Conservation (phyloP, 352 stramenopile genomes). For the Pythium aquatile region DNA sequence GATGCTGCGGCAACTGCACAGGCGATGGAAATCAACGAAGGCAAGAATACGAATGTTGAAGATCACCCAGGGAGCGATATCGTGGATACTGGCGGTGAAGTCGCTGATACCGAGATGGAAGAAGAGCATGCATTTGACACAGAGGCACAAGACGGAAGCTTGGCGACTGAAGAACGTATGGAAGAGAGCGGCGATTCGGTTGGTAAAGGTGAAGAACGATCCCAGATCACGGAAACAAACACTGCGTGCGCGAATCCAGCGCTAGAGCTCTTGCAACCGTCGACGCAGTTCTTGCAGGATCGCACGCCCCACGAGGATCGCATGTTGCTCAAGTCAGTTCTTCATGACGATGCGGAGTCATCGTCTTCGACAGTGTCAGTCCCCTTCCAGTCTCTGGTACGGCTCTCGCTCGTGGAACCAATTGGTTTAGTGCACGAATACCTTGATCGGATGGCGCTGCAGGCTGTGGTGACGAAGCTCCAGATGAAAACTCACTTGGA, state of each 20-base stretch:
- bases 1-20: not conserved
- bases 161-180: not conserved
- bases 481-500: conserved; percentile 46
- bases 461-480: conserved; percentile 42
- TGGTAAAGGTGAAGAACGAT: not conserved
- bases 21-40: not conserved
- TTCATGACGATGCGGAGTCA: not conserved
- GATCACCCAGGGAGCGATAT: not conserved
- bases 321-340: not conserved
- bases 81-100: not conserved
- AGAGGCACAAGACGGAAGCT: not conserved
- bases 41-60: not conserved
- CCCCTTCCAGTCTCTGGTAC: conserved; percentile 45
- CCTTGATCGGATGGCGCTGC: conserved; percentile 47
- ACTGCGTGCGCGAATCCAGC: not conserved
- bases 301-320: conserved; percentile 8
- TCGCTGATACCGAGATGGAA: not conserved
- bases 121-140: not conserved
- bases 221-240: not conserved
- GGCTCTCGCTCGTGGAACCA: conserved; percentile 40
- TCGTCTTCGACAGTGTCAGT: not conserved
- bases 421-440: conserved; percentile 37
- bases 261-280: conserved; percentile 6
- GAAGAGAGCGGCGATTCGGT: not conserved
- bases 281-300: conserved; percentile 15